Conservation (phyloP, 257 asterid species). For the Mitragyna speciosa region DNA sequence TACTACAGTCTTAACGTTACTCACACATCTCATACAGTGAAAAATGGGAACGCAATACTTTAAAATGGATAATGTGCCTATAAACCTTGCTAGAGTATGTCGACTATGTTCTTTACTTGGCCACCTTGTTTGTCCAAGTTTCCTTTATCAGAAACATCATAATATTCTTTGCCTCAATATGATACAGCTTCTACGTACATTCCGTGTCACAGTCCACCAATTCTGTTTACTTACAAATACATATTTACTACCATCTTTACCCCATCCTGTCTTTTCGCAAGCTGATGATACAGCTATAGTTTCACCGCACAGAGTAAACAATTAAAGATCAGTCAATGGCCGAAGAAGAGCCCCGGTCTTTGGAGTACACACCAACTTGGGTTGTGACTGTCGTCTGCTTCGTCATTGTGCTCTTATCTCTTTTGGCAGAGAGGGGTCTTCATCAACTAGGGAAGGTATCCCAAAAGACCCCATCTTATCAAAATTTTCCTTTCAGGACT, state of each 20-base stretch:
- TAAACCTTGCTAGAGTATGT: background rate
- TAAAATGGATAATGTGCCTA: background rate
- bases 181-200: background rate
- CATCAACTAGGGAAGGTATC: conserved; percentile 69
- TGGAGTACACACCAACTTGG: conserved; percentile 83
- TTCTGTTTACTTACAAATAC: background rate
- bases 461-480: background rate
- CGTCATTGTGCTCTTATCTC: conserved; percentile 64
- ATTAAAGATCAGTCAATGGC: conserved; percentile 15
- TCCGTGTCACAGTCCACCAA: background rate
- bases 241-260: background rate
- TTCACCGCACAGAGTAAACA: background rate
- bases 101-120: conserved; percentile 54
- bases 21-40: background rate
- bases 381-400: conserved; percentile 74
- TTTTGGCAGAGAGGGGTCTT: conserved; percentile 68
- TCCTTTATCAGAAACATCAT: conserved; percentile 17
- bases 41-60: background rate
- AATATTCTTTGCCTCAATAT: conserved; percentile 47
- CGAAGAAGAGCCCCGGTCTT: conserved; percentile 38
- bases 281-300: background rate
- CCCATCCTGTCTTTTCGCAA: background rate
- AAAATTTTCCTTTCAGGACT: background rate
- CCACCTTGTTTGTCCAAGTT: conserved; percentile 19
- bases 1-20: background rate